Evolutionary conservation across 2,329 filamentous ascomycete genomes (phyloP).

Genomic region (Westerdykella aurantiaca): DNA sequence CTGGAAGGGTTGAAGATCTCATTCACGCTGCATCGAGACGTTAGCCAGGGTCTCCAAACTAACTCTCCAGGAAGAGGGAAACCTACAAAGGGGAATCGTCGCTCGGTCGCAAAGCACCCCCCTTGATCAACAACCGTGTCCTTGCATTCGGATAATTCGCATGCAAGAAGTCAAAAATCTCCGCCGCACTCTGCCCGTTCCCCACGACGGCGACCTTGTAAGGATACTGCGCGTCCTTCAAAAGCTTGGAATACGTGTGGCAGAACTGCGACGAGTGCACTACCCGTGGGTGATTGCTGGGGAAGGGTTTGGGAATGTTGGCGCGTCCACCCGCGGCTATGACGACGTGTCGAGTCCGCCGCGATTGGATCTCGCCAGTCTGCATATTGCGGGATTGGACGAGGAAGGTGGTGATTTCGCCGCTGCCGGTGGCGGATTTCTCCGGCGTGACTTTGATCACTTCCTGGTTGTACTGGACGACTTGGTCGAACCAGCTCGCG

Average conservation of each 20-base stretch:
- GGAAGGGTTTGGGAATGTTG: conserved; percentile 65
- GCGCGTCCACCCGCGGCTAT: conserved; percentile 63
- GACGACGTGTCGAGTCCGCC: conserved; percentile 62
- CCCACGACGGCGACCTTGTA: conserved; percentile 81
- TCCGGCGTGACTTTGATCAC: conserved; percentile 66
- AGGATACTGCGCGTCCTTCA: conserved; percentile 50
- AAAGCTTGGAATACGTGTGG: conserved; percentile 55
- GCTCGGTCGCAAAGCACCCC: conserved; percentile 77
- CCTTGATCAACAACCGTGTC: conserved; percentile 74
- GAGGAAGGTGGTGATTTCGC: conserved; percentile 58
- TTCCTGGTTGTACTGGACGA: conserved; percentile 72
- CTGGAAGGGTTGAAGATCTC: conserved; percentile 90
- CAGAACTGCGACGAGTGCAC: conserved; percentile 88
- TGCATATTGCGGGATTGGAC: conserved; percentile 60
- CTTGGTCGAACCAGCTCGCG: conserved; percentile 66
- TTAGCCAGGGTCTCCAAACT: conserved; percentile 18
- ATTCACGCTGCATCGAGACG: conserved; percentile 61
- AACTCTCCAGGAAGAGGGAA: neutral
- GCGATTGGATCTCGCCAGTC: conserved; percentile 50
- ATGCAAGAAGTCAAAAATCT: conserved; percentile 90
- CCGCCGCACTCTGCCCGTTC: conserved; percentile 85
- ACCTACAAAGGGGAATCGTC: conserved; percentile 94
- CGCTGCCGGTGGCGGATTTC: conserved; percentile 41
- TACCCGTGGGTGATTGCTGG: conserved; percentile 63
- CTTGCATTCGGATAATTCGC: conserved; percentile 73